Evolutionary conservation across 441 rosid species (phyloP), one percentile per base, ranked within the genome.

Genomic region (Daphne laureola): DNA sequence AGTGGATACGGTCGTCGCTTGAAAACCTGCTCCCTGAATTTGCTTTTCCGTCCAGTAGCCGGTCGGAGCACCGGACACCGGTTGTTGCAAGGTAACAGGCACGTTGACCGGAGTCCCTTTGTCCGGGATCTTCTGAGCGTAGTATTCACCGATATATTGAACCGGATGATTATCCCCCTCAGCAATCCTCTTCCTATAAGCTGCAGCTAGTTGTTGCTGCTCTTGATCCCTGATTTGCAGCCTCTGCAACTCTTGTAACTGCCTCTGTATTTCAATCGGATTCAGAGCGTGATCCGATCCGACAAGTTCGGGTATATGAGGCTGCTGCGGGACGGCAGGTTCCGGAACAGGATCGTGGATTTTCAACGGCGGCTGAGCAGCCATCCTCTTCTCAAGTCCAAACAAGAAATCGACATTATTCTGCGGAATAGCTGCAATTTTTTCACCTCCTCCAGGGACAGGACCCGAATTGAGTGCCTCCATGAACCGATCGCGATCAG

Each of bases 401-500:
- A 85, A 87, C 59, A 83, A 65, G 69, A 78, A 87, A 74, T 90
- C 96, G 12, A 74, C 79, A 18, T 71, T 75, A 58, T 36, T 69
- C 8, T 72, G 45, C 12, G 69, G 55, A 44, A 54, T 49, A 23
- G 76, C 51, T 53, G 75, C 67, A 4, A 67, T 56, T 46, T 73
- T 75, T 16, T 69, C 65, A 31, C 74, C 68, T 3, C 74, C 68
- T 3, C 60, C 69, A 12, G 50, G 63, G 40, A 40, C 72, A 5
- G 84, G 86, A 23, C 73, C 83, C 1, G 90, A 80, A 57, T 77
- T 83, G 49, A 90, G 46, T 0, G 86, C 85, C 64, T 84, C 93
- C 0, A 89, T 82, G 48, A 89, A 89, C 6, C 76, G 80, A n/a
- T 86, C 95, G 4, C 84, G 86, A 16, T 86, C 97, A 40, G 88